phyloP scores from a whole-genome alignment of 306 rosid species.

The Rubus parviflorus region DNA sequence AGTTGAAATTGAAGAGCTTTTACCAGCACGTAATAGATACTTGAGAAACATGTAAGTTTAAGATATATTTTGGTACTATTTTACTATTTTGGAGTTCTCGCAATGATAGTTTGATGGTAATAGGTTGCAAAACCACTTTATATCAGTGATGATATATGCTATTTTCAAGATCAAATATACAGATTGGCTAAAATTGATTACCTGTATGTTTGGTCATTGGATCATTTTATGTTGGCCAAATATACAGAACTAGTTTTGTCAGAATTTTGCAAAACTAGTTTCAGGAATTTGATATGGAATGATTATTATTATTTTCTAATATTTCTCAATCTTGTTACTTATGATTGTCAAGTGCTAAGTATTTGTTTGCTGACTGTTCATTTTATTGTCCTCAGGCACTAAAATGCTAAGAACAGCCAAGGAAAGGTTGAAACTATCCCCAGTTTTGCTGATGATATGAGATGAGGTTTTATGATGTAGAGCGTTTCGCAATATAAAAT shows the following conservation, averaged over 20 bases:
- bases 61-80: not conserved
- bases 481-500: constrained; percentile 1
- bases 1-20: constrained; percentile 55
- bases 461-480: constrained; percentile 5
- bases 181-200: not conserved
- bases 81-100: not conserved
- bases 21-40: constrained; percentile 40
- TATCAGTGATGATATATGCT: not conserved
- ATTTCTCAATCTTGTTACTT: not conserved
- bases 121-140: not conserved
- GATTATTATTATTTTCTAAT: not conserved
- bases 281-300: too few relatives aligned
- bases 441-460: constrained; percentile 20
- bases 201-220: not conserved
- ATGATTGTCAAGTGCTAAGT: constrained; percentile 9
- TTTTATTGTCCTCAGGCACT: constrained; percentile 43
- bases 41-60: constrained; percentile 22
- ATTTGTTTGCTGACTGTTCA: constrained; percentile 4
- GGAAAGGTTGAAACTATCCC: constrained; percentile 30
- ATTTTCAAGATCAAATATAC: not conserved
- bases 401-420: constrained; percentile 31
- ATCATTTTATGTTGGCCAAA: not conserved
- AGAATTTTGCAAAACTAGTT: too few relatives aligned
- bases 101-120: not conserved
- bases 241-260: too few relatives aligned